These are phyloP conservation scores for Paecilomyces sp. DNA, from an alignment of 2,329 filamentous ascomycete species.

Conservation along the genomic window DNA sequence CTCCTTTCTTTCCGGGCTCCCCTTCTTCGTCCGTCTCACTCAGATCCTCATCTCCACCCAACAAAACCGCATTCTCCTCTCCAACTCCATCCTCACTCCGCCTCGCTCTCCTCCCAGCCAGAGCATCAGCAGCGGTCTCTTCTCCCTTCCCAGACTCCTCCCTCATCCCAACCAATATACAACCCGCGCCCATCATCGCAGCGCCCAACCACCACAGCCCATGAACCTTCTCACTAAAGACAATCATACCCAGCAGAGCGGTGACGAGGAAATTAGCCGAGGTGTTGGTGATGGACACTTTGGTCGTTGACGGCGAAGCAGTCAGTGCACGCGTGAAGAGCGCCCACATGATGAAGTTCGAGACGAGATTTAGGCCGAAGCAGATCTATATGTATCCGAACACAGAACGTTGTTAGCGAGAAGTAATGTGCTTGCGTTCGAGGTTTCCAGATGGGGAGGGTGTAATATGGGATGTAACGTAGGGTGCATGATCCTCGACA, in stretches of 20 bases:
- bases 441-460: neutral
- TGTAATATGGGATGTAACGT: neutral
- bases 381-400: slow-evolving; percentile 39
- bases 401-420: neutral
- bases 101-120: neutral
- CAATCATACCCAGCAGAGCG: slow-evolving; percentile 49
- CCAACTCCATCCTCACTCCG: slow-evolving; percentile 5
- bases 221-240: slow-evolving; percentile 51
- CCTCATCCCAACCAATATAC: slow-evolving; percentile 55
- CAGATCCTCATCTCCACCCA: slow-evolving; percentile 5
- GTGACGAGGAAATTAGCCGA: slow-evolving; percentile 58
- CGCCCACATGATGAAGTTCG: slow-evolving; percentile 59
- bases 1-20: slow-evolving; percentile 1
- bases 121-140: neutral
- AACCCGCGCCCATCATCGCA: slow-evolving; percentile 52
- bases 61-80: slow-evolving; percentile 2
- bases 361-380: slow-evolving; percentile 54
- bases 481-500: neutral
- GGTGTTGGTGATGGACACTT: slow-evolving; percentile 58
- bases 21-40: slow-evolving; percentile 3
- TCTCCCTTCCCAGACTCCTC: slow-evolving; percentile 34
- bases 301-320: slow-evolving; percentile 52
- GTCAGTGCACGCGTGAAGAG: slow-evolving; percentile 58
- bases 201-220: slow-evolving; percentile 58
- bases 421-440: neutral